These are phyloP conservation scores for Arthrobotrys pseudoclavata DNA, from an alignment of 2,329 filamentous ascomycete species.

Conservation along the genomic window DNA sequence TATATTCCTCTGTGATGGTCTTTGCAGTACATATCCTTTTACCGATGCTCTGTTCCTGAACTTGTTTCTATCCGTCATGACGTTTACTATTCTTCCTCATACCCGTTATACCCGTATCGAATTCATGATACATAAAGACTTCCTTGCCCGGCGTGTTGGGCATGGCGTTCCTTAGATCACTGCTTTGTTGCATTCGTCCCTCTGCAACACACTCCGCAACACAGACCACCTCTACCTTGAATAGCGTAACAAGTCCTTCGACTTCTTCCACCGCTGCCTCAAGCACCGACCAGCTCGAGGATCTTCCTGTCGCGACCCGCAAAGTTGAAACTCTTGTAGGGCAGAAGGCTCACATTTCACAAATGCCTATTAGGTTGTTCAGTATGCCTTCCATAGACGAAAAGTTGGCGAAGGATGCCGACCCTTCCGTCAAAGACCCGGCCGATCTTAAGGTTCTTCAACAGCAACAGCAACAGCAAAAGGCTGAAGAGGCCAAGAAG, in stretches of 20 bases:
- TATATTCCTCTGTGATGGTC: conserved; percentile 30
- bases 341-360: conserved; percentile 52
- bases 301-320: conserved; percentile 40
- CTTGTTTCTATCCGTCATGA: conserved; percentile 28
- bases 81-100: conserved; percentile 23
- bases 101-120: conserved; percentile 34
- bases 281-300: conserved; percentile 48
- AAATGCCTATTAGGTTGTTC: conserved; percentile 59
- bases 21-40: conserved; percentile 23
- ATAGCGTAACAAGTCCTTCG: conserved; percentile 25
- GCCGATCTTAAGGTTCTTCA: conserved; percentile 3
- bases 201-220: conserved; percentile 43
- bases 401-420: conserved; percentile 51
- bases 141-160: conserved; percentile 45
- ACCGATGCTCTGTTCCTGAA: conserved; percentile 21
- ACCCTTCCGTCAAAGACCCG: conserved; percentile 27
- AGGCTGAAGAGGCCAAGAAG: conserved; percentile 27
- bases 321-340: conserved; percentile 30
- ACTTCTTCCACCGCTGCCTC: conserved; percentile 30
- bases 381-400: conserved; percentile 58
- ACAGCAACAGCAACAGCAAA: conserved; percentile 13
- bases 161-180: conserved; percentile 54
- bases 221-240: conserved; percentile 25
- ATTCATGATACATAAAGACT: conserved; percentile 39
- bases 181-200: conserved; percentile 51